Evolutionary conservation across 2,329 filamentous ascomycete genomes (phyloP).

Genomic region (Colletotrichum sp.): DNA sequence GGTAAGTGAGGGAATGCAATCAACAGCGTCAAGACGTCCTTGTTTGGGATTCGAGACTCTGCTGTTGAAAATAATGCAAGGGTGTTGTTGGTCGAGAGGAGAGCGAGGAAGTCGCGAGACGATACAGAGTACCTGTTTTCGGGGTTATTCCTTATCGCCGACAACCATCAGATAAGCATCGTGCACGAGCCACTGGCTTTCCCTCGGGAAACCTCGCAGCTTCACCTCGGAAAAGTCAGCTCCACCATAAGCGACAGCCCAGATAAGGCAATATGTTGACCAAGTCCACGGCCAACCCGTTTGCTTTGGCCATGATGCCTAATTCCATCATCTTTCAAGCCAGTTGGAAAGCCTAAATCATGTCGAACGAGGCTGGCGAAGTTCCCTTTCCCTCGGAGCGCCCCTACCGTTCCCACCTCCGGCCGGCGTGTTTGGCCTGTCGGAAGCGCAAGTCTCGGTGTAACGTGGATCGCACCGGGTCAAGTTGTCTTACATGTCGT

Average conservation of each 20-base stretch:
- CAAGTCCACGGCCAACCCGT: neutral
- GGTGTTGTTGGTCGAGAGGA: neutral
- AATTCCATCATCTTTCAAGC: no score
- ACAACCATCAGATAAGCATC: neutral
- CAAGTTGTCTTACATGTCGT: slow-evolving; percentile 60
- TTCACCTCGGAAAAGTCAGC: neutral
- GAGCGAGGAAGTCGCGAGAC: neutral
- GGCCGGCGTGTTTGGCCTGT: slow-evolving; percentile 64
- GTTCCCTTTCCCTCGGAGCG: slow-evolving; percentile 31
- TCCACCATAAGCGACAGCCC: neutral
- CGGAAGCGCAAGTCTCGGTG: slow-evolving; percentile 66
- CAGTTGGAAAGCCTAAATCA: neutral
- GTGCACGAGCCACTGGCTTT: neutral
- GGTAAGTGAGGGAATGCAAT: neutral
- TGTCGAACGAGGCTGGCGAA: neutral
- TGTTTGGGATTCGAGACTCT: neutral
- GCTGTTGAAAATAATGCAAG: neutral
- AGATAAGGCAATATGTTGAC: neutral
- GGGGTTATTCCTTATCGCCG: neutral
- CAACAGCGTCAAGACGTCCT: neutral
- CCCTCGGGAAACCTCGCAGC: neutral
- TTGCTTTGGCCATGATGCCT: neutral
- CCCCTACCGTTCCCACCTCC: slow-evolving; percentile 66
- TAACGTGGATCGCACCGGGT: slow-evolving; percentile 56
- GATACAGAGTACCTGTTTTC: neutral